phyloP scores from a whole-genome alignment of 306 rosid genomes.

The Cicer cuneatum region DNA sequence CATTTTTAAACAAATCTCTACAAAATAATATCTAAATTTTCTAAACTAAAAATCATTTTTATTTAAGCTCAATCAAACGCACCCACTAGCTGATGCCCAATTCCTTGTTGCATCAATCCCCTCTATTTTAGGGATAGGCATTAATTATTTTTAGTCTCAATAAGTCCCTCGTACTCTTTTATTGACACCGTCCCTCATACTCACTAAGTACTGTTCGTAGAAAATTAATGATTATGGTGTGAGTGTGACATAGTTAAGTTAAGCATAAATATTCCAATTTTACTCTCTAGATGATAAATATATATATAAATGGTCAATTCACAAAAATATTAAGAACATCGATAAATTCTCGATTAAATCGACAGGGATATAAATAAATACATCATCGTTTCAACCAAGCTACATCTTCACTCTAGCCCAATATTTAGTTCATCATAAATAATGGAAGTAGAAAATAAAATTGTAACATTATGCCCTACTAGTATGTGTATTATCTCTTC shows the following conservation, averaged over 20 bases:
- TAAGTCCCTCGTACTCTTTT: not conserved
- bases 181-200: not conserved
- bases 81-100: not conserved
- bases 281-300: not conserved
- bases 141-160: not conserved
- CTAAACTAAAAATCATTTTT: no score
- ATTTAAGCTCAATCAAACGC: no score
- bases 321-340: not conserved
- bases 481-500: not conserved
- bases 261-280: slow-evolving; percentile 3
- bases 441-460: not conserved
- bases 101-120: slow-evolving; percentile 10
- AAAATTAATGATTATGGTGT: slow-evolving; percentile 16
- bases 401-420: not conserved
- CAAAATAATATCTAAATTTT: no score
- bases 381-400: slow-evolving; percentile 4
- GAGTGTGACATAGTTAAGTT: not conserved
- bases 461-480: not conserved
- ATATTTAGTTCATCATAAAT: slow-evolving; percentile 11
- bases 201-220: slow-evolving; percentile 10
- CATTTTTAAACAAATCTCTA: no score
- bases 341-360: slow-evolving; percentile 6
- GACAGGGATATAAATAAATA: not conserved
- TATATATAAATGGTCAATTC: slow-evolving; percentile 8
- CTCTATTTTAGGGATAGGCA: not conserved